Percentiles rank a stretch among this genome's conserved stretches.
These are phyloP conservation scores for Candida dajiaensis DNA, from an alignment of 805 yeast species.

Conservation along the genomic window DNA sequence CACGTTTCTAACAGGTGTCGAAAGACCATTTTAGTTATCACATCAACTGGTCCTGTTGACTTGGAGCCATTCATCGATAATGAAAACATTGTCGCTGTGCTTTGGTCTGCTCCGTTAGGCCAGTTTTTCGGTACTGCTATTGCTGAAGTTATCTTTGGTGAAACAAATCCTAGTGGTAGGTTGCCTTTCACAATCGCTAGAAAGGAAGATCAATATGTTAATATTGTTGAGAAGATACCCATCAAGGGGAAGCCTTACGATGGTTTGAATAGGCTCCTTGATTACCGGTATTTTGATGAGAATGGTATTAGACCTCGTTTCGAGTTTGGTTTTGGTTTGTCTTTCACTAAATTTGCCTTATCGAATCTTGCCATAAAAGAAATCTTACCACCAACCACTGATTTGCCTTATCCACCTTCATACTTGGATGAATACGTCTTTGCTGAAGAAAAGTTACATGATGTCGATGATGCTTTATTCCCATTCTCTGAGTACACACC, in stretches of 20 bases:
- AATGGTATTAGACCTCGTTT: conserved; percentile 49
- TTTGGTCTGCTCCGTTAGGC: conserved; percentile 55
- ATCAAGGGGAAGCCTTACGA: conserved; percentile 31
- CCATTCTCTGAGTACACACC: conserved; percentile 48
- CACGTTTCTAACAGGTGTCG: conserved; percentile 42
- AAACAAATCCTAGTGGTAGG: conserved; percentile 55
- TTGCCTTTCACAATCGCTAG: conserved; percentile 60
- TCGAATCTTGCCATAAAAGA: conserved; percentile 33
- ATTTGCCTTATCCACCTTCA: conserved; percentile 40
- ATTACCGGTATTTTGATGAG: conserved; percentile 54
- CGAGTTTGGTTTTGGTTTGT: conserved; percentile 43
- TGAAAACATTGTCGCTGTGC: conserved; percentile 52
- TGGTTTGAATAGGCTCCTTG: conserved; percentile 35
- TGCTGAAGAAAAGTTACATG: conserved; percentile 42
- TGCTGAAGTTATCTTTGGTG: conserved; percentile 55
- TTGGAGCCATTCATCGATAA: conserved; percentile 51
- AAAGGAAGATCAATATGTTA: conserved; percentile 41
- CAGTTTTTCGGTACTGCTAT: conserved; percentile 49
- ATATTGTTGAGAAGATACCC: conserved; percentile 34
- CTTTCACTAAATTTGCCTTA: conserved; percentile 5
- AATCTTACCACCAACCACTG: conserved; percentile 37
- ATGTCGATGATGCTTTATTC: conserved; percentile 49
- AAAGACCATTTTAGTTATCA: conserved; percentile 54
- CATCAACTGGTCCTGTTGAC: conserved; percentile 54
- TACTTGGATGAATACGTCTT: conserved; percentile 37